phyloP scores from a whole-genome alignment of 768 basidiomycete genomes.

The Leccinum truebloodii region DNA sequence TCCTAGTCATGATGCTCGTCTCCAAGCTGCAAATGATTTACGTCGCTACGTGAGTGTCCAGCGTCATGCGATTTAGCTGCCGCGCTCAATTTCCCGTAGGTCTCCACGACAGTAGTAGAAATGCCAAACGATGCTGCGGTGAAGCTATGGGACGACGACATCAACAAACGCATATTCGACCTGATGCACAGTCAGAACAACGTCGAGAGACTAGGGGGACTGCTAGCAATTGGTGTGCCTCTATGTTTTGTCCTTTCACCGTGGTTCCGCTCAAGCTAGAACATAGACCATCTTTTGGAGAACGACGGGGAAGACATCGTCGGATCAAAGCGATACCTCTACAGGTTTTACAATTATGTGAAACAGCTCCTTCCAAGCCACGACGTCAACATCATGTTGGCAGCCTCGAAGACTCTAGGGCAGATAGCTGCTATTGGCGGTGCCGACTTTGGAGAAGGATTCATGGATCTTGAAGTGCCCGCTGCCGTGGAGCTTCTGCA shows the following conservation, averaged over 20 bases:
- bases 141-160: constrained; percentile 84
- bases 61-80: constrained; percentile 10
- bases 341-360: constrained; percentile 90
- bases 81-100: constrained; percentile 43
- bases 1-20: constrained; percentile 62
- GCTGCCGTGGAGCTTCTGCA: constrained; percentile 80
- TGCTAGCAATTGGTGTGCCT: constrained; percentile 79
- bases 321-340: constrained; percentile 77
- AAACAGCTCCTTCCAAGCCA: constrained; percentile 88
- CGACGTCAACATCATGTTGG: constrained; percentile 92
- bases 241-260: neutral
- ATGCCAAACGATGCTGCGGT: constrained; percentile 80
- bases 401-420: constrained; percentile 90
- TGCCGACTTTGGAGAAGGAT: constrained; percentile 79
- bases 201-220: constrained; percentile 81
- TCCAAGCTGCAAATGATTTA: constrained; percentile 69
- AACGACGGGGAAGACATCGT: constrained; percentile 79
- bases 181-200: constrained; percentile 80
- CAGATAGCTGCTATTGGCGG: constrained; percentile 85
- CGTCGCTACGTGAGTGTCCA: constrained; percentile 64
- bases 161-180: constrained; percentile 78
- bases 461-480: constrained; percentile 89
- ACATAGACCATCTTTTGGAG: constrained; percentile 69
- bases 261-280: constrained; percentile 9
- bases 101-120: constrained; percentile 70